Evolutionary conservation across 176 grass and related monocot genomes (phyloP).

Genomic region (Oryza punctata): DNA sequence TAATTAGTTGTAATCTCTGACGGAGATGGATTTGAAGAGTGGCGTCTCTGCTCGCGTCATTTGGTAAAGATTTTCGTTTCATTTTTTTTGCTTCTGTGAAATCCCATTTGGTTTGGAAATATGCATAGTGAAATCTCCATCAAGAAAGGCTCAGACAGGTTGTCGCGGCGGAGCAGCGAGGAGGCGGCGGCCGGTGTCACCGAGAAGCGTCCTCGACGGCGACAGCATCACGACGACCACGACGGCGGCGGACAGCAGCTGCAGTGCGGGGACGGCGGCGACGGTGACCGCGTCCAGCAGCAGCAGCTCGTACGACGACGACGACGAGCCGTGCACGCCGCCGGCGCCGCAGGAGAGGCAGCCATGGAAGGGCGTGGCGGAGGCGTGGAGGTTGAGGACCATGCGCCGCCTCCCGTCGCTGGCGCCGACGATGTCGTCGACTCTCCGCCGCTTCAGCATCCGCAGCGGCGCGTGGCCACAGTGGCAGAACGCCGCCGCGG

Average conservation of each 20-base stretch:
- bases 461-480: slow-evolving; percentile 12
- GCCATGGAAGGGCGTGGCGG: slow-evolving; percentile 50
- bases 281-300: too few relatives aligned
- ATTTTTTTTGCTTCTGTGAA: neutral
- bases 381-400: slow-evolving; percentile 37
- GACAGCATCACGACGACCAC: too few relatives aligned
- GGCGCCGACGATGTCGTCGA: slow-evolving; percentile 24
- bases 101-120: neutral
- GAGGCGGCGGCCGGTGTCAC: too few relatives aligned
- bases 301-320: neutral
- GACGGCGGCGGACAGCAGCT: neutral
- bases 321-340: neutral
- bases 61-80: neutral
- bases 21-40: neutral
- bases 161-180: slow-evolving; percentile 1
- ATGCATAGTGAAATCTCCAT: neutral
- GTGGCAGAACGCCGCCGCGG: neutral
- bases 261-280: neutral
- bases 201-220: too few relatives aligned
- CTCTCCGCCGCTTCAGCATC: slow-evolving; percentile 30
- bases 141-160: neutral
- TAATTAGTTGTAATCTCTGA: neutral
- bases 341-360: neutral
- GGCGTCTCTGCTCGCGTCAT: neutral
- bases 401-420: slow-evolving; percentile 43